Base-by-base conservation (phyloP, 345 rosid species). In the Clausena lansium region DNA sequence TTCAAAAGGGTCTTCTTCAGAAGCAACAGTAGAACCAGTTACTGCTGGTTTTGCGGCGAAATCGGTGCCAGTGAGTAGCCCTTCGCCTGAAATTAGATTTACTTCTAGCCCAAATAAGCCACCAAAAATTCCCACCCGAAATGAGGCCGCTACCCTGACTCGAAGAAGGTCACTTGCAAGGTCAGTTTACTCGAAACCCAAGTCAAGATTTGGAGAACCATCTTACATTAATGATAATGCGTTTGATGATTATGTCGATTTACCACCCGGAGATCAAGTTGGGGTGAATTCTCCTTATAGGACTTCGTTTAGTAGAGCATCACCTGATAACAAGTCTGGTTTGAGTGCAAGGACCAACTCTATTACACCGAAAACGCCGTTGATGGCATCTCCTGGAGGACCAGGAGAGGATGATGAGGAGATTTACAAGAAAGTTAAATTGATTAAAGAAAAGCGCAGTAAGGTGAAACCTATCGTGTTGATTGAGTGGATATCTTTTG, bases 141-240 rank as follows among this genome's bases (percentile, higher is more conserved):
- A 28, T 19, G 93, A 87, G 47, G 81, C 50, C 17, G 5, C 83
- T 32, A 83, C 85, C 54, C 79, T 88, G 20, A n/a, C 33, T n/a
- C 71, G 90, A 33, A 84, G 85, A 64, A 91, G 77, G 77, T 77
- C 97, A 28, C n/a, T 93, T 25, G 32, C 83, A 6, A 83, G 92
- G 85, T 90, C 97, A 10, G 81, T 71, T 70, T 87, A 83, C 84
- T 90, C 92, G 36, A 95, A 89, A 80, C 86, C 95, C n/a, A 95
- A 92, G 79, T 93, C 97, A 28, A 88, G 98, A 81, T 95, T 95
- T 73, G 94, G 85, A 19, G 95, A 88, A 45, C 97, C 86, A 74
- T 83, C 89, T n/a, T 81, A 35, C 45, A 47, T 74, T 55, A 89
- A 93, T 82, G 60, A 79, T 50, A 70, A 65, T 62, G 61, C 54